A percentile compares a stretch with the other conserved stretches of the same genome.
phyloP scores from a whole-genome alignment of 164 flowering plant genomes.

The Vitis rotundifolia region DNA sequence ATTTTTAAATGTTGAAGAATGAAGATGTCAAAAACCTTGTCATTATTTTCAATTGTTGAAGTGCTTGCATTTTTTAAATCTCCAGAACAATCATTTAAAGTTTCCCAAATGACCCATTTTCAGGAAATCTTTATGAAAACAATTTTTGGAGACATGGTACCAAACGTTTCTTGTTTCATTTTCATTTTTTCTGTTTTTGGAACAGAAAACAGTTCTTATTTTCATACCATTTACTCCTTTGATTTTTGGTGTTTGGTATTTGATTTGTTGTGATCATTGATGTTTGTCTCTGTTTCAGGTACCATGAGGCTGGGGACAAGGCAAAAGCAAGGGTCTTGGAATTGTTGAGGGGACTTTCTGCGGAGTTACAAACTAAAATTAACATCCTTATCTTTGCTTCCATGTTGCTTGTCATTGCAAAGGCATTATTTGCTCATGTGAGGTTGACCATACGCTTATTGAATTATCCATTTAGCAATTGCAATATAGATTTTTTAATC shows the following conservation, averaged over 20 bases:
- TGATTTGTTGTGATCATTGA: not conserved
- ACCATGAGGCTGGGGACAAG: slow-evolving; percentile 77
- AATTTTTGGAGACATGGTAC: too few species aligned
- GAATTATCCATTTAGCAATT: not conserved
- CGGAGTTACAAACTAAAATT: slow-evolving; percentile 68
- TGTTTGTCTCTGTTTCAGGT: slow-evolving; percentile 49
- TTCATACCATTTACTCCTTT: not conserved
- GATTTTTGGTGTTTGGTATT: not conserved
- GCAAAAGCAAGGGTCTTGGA: slow-evolving; percentile 78
- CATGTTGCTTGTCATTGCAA: slow-evolving; percentile 85
- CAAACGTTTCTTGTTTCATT: too few species aligned
- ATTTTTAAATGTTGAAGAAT: too few species aligned
- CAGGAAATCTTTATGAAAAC: too few species aligned
- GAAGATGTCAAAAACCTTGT: too few species aligned
- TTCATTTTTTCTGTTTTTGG: not conserved
- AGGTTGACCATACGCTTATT: slow-evolving; percentile 43
- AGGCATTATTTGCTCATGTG: slow-evolving; percentile 90
- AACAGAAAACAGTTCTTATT: not conserved
- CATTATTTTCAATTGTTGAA: too few species aligned
- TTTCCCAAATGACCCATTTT: too few species aligned
- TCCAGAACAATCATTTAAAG: too few species aligned
- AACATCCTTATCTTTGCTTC: slow-evolving; percentile 89
- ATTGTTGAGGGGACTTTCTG: slow-evolving; percentile 75
- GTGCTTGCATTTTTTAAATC: too few species aligned
- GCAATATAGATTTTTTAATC: not conserved